Percentiles rank a stretch among this genome's conserved stretches.
Conservation (phyloP, 208 protist species). For the Trypanosoma scelopori region DNA sequence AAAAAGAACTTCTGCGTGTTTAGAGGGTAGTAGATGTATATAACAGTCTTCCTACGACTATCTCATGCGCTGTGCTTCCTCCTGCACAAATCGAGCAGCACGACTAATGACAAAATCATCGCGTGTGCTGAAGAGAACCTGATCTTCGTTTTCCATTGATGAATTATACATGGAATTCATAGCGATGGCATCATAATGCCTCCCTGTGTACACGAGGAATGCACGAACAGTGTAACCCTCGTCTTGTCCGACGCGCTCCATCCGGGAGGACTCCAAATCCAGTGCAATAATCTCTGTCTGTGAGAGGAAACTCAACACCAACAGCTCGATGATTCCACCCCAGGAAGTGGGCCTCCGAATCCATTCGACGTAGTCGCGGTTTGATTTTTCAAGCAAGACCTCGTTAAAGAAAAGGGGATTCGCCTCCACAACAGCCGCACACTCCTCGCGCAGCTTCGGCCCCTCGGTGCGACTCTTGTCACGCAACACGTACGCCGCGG, state of each 20-base stretch:
- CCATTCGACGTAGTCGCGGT: conserved; percentile 69
- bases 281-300: conserved; percentile 90
- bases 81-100: conserved; percentile 76
- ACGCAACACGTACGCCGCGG: conserved; percentile 89
- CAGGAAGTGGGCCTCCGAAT: conserved; percentile 72
- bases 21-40: not conserved
- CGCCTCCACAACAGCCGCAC: conserved; percentile 62
- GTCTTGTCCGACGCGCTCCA: conserved; percentile 85
- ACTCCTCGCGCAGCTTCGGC: conserved; percentile 73
- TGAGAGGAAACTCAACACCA: conserved; percentile 81
- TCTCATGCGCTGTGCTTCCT: conserved; percentile 56
- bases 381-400: conserved; percentile 63
- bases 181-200: conserved; percentile 94
- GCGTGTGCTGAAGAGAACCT: conserved; percentile 84
- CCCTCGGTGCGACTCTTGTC: conserved; percentile 78
- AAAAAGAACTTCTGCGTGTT: not conserved
- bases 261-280: conserved; percentile 76
- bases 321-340: conserved; percentile 93
- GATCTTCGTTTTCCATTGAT: conserved; percentile 65
- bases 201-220: conserved; percentile 93
- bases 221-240: conserved; percentile 70
- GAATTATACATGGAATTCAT: conserved; percentile 81
- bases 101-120: conserved; percentile 76
- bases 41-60: not conserved
- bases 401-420: conserved; percentile 80